Evolutionary conservation across 75 land plant genomes (phyloP).

Genomic region (Pseudotsuga menziesii): DNA sequence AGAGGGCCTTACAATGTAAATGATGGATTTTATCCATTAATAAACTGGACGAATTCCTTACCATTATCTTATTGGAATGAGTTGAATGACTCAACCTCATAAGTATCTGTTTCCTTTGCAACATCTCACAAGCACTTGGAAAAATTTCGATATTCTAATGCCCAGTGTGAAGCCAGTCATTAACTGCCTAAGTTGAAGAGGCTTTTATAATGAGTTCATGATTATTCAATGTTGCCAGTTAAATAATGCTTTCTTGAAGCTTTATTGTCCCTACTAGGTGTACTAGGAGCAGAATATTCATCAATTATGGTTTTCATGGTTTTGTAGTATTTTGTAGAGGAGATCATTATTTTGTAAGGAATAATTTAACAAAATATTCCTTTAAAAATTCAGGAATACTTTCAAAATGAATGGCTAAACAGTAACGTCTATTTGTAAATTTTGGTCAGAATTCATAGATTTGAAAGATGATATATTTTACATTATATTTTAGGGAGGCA

Average conservation of each 20-base stretch:
- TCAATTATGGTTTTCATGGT: too few relatives aligned
- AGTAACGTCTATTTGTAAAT: not conserved
- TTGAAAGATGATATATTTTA: not conserved
- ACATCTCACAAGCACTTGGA: not conserved
- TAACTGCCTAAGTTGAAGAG: not conserved
- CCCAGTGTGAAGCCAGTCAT: not conserved
- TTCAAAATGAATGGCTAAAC: not conserved
- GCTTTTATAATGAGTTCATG: not conserved
- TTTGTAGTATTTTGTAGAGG: not conserved
- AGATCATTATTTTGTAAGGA: not conserved
- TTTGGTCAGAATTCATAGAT: not conserved
- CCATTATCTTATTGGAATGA: too few relatives aligned
- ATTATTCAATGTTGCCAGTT: not conserved
- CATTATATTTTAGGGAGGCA: not conserved
- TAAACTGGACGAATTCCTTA: too few relatives aligned
- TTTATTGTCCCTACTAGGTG: not conserved
- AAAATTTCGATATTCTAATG: not conserved
- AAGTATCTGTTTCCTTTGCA: not conserved
- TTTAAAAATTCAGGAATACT: not conserved
- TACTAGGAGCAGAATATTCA: not conserved
- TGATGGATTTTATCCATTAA: too few relatives aligned
- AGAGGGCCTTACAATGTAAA: too few relatives aligned
- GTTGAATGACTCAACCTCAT: too few relatives aligned
- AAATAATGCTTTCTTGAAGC: not conserved
- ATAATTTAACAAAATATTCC: not conserved